A percentile compares a stretch with the other conserved stretches of the same genome.
Evolutionary conservation across 305 asterid genomes (phyloP).

Genomic region (Fraxinus latifolia): DNA sequence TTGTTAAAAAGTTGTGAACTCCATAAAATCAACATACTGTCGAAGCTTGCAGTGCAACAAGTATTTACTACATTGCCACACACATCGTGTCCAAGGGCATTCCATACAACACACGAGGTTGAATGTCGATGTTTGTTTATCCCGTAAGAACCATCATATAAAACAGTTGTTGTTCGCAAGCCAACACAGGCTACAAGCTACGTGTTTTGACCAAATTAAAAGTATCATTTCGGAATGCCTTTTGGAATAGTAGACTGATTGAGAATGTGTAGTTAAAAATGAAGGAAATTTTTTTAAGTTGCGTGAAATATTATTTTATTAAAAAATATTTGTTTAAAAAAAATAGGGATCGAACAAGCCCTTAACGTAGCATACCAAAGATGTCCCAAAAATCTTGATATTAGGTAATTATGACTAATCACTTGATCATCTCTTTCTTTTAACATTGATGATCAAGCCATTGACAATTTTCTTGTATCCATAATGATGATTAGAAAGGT

Average conservation of each 20-base stretch:
- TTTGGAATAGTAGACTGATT: no score
- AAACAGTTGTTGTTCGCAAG: not conserved
- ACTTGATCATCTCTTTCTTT: slow-evolving; percentile 12
- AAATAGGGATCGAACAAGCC: no score
- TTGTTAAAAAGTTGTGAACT: no score
- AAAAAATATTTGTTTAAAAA: no score
- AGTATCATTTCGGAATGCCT: no score
- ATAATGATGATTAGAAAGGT: slow-evolving; percentile 6
- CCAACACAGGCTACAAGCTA: not conserved
- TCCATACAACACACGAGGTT: not conserved
- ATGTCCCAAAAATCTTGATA: slow-evolving; percentile 5
- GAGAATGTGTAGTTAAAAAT: no score
- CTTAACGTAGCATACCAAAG: not conserved
- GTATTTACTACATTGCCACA: not conserved
- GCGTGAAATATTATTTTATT: no score
- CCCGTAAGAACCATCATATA: not conserved
- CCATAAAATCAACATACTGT: not conserved
- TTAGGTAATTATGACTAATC: slow-evolving; percentile 2
- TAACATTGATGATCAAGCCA: not conserved
- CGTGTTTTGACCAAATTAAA: not conserved
- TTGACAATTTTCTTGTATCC: not conserved
- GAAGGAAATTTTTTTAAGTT: no score
- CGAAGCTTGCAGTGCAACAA: not conserved
- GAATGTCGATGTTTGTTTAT: not conserved
- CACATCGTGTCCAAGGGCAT: not conserved